Evolutionary conservation across 73 alveolate species (phyloP).

Genomic region (Symbiodinium natans): DNA sequence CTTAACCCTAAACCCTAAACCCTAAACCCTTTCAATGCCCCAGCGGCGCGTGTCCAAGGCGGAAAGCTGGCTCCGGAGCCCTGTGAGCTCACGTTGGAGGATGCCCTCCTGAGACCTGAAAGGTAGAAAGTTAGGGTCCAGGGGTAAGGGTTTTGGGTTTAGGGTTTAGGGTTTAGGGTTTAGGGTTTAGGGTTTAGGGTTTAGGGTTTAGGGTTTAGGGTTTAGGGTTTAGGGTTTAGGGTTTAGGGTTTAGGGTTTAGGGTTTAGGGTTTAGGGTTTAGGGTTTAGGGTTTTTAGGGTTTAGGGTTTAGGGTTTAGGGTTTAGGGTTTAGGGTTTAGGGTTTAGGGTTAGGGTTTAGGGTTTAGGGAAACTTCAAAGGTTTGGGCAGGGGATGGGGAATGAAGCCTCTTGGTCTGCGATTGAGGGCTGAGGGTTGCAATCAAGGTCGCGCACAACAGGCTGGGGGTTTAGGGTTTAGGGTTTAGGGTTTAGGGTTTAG

Average conservation of each 20-base stretch:
- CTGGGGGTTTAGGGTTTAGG: too few relatives aligned
- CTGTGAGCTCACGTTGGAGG: slow-evolving; percentile 69
- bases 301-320: too few relatives aligned
- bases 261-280: neutral
- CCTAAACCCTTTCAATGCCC: neutral
- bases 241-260: neutral
- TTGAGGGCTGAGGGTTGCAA: too few relatives aligned
- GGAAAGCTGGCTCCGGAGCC: slow-evolving; percentile 44
- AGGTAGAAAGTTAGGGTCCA: neutral
- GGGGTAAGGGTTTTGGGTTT: neutral
- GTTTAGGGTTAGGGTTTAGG: too few relatives aligned
- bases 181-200: neutral
- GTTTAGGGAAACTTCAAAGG: too few relatives aligned
- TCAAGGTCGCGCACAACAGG: too few relatives aligned
- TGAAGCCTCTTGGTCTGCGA: too few relatives aligned
- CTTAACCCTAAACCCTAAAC: too few relatives aligned
- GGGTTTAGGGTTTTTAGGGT: too few relatives aligned
- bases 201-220: neutral
- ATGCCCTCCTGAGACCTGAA: slow-evolving; percentile 78
- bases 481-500: too few relatives aligned
- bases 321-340: too few relatives aligned
- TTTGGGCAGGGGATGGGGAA: too few relatives aligned
- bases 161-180: neutral
- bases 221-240: neutral
- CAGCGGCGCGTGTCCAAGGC: slow-evolving; percentile 51